Evolutionary conservation across 2,329 filamentous ascomycete species (phyloP).

Genomic region (Paecilomyces niveus): DNA sequence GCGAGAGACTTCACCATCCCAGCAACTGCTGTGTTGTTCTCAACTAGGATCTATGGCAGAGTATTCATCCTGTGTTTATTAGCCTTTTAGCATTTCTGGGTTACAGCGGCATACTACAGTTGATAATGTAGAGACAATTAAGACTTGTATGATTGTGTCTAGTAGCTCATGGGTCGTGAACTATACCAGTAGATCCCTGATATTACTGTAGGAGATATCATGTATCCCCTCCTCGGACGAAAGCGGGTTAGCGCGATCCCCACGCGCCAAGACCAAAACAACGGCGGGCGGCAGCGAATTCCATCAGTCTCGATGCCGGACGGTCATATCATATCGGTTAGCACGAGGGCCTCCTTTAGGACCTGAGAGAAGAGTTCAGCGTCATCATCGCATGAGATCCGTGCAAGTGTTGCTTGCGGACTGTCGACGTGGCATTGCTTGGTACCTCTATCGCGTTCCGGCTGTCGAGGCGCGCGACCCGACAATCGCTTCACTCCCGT

Average conservation of each 20-base stretch:
- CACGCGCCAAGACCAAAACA: conserved; percentile 36
- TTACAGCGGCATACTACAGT: neutral
- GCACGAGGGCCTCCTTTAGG: neutral
- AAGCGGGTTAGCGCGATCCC: conserved; percentile 26
- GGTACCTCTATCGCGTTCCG: neutral
- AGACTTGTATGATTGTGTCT: neutral
- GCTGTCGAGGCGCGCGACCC: neutral
- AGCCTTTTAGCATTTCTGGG: neutral
- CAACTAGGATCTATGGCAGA: neutral
- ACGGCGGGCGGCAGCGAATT: conserved; percentile 23
- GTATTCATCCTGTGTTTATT: neutral
- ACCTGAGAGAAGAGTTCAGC: neutral
- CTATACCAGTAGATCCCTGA: neutral
- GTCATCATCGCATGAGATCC: neutral
- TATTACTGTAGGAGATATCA: no score
- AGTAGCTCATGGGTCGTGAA: neutral
- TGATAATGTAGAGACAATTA: neutral
- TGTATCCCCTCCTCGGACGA: conserved; percentile 8
- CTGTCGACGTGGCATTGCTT: neutral
- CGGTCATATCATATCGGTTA: neutral
- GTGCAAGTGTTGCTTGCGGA: neutral
- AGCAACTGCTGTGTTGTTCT: neutral
- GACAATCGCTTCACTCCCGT: neutral
- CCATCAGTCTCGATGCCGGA: neutral
- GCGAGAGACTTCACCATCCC: neutral